Evolutionary conservation across 169 alveolate genomes (phyloP), one percentile per base, ranked within the genome.

Genomic region (Blepharisma undulans): DNA sequence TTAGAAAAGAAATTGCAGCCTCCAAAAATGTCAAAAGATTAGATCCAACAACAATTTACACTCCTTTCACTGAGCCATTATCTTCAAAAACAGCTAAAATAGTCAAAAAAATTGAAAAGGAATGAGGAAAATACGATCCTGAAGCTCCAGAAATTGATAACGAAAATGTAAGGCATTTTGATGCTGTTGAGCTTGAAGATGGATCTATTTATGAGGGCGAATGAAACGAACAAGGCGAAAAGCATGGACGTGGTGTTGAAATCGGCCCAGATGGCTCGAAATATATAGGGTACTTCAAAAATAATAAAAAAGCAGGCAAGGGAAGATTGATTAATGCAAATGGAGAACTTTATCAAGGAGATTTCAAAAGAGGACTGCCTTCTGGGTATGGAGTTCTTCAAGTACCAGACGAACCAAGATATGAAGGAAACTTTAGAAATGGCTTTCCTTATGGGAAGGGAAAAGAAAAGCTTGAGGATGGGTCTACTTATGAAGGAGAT

Each of bases 221-320:
- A 7, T 79, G 87, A 66, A 79, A 32, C 29, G 86, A 29, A 12
- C 34, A 2, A 1, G 87, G 87, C 6, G 61, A 30, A 33, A 79
- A 32, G 60, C 87, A 79, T 33, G 87, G 87, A 12, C 29, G 7
- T 30, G 87, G 87, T 21, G 18, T 79, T 25, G 36, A 78, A 78
- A 25, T 33, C 34, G 25, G 29, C 12, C 34, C 6, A 78, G 90
- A 85, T 59, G 90, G 90, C 34, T 30, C 84, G 16, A 85, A 66
- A 27, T 92, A 92, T 76, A 88, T 81, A 81, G 89, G 89, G 25
- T 25, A 82, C 76, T 82, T 76, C 95, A 95, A 93, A 92, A 93
- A 74, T 19, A 82, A 72, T 4, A 59, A 82, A 98, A 33, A 36
- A 78, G 22, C 74, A 1, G 92, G 92, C 32, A 3, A 72, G 29